These are phyloP conservation scores for Fragosphaeria purpurea DNA, from an alignment of 2,329 filamentous ascomycete species.

Conservation along the genomic window DNA sequence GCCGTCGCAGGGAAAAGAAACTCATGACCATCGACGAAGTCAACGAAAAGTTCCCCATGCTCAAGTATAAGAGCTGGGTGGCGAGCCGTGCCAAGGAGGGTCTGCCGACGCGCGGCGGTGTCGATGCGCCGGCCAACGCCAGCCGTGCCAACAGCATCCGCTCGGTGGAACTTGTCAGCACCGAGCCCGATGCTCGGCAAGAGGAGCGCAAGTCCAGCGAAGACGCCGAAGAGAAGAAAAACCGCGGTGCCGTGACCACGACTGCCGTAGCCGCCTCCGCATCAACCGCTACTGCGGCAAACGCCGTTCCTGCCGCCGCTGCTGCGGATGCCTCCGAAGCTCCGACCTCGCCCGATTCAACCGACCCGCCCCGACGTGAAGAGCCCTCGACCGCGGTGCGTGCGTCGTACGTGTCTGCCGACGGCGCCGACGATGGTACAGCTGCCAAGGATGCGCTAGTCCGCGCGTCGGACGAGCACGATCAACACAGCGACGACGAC, in stretches of 20 bases:
- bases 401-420: background rate
- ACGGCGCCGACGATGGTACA: conserved; percentile 10
- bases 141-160: conserved; percentile 67
- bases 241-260: background rate
- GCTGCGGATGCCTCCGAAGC: background rate
- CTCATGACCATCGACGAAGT: conserved; percentile 99
- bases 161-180: conserved; percentile 46
- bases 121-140: conserved; percentile 44
- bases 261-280: background rate
- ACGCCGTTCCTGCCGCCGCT: background rate
- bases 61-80: conserved; percentile 95
- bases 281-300: background rate
- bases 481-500: conserved; percentile 39
- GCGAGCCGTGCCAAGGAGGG: conserved; percentile 73
- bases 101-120: conserved; percentile 72
- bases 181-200: conserved; percentile 26
- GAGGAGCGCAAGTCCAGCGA: conserved; percentile 38
- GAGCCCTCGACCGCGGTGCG: background rate
- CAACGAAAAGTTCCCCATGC: conserved; percentile 90
- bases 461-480: conserved; percentile 21
- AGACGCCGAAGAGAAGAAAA: conserved; percentile 16
- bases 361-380: background rate
- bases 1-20: conserved; percentile 90
- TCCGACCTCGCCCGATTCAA: background rate
- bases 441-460: conserved; percentile 16